Evolutionary conservation across 305 asterid species (phyloP), one percentile per base, ranked within the genome.

Genomic region (Solanum hybrid): DNA sequence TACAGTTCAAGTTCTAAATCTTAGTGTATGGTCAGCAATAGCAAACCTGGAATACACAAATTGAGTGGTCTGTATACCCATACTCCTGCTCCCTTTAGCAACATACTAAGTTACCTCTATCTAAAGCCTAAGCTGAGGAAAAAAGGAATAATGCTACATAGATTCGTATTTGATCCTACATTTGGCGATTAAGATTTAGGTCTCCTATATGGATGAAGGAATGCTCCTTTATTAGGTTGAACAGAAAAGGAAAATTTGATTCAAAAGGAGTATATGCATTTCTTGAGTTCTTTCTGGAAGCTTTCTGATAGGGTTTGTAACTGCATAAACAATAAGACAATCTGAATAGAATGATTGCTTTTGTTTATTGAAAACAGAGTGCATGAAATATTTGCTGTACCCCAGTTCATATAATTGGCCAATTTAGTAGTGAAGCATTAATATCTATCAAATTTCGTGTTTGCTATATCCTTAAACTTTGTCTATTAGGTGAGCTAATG

Each of bases 1-100:
- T 85, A 85, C 87, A 85, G 87, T 31, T 56, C 76, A 85, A 85
- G 87, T 85, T 85, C 76, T 56, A 85, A 56, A 22, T 56, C 31
- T 31, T 31, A 85, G 76, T 85, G 38, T 85, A 56, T 85, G 17
- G 88, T 56, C 88, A 32, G 87, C 22, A 17, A 85, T 85, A 22
- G 88, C n/a, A 19, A 56, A 85, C 32, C 75, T 60, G 76, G 76
- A 56, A 56, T 51, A 85, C 34, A 85, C 31, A 8, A 81, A 51
- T 32, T 85, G 40, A 82, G 86, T 26, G 9, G 86, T 81, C 76
- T 7, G 40, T 56, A 42, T 81, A 27, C 26, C 36, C 6, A 27
- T 26, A 42, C 71, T 27, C 86, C 71, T 81, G 22, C 45, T 81
- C 37, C 29, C 76, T 22, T 10, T 31, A 51, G 75, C 42, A 29